These are phyloP conservation scores for Guillardia theta DNA, from an alignment of 78 protist genomes.

Conservation along the genomic window DNA sequence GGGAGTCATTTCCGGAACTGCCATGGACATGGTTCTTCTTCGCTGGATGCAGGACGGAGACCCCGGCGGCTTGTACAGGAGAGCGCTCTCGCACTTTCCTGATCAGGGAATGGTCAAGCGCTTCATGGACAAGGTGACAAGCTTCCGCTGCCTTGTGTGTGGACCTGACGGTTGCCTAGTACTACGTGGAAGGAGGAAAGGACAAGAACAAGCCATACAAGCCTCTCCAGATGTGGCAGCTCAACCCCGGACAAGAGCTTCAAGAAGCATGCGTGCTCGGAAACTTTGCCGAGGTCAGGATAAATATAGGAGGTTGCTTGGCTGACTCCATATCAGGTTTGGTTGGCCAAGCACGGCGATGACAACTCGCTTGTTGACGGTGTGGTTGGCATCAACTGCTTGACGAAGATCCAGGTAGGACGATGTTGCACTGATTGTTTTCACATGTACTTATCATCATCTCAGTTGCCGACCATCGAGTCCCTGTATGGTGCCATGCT, in stretches of 20 bases:
- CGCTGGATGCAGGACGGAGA: conserved; percentile 12
- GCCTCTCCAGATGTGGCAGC: neutral
- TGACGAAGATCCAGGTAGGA: conserved; percentile 9
- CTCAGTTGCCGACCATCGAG: neutral
- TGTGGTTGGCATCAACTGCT: conserved; percentile 27
- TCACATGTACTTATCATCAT: neutral
- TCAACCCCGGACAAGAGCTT: neutral
- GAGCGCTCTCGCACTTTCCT: neutral
- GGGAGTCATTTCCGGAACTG: conserved; percentile 29
- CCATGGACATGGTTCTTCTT: neutral
- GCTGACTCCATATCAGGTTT: neutral
- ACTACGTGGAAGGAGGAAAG: conserved; percentile 22
- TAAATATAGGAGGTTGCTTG: no score
- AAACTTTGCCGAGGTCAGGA: neutral
- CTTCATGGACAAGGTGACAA: neutral
- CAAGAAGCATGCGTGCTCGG: neutral
- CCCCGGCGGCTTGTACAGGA: neutral
- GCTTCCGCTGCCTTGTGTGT: neutral
- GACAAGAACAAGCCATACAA: neutral
- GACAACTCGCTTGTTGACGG: neutral
- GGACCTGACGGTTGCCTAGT: neutral
- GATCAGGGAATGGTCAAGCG: conserved; percentile 15
- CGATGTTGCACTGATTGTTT: neutral
- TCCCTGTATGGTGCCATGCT: conserved; percentile 29
- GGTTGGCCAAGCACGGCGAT: conserved; percentile 33